phyloP scores from a whole-genome alignment of 768 basidiomycete genomes.

The Coprinellus micaceus region DNA sequence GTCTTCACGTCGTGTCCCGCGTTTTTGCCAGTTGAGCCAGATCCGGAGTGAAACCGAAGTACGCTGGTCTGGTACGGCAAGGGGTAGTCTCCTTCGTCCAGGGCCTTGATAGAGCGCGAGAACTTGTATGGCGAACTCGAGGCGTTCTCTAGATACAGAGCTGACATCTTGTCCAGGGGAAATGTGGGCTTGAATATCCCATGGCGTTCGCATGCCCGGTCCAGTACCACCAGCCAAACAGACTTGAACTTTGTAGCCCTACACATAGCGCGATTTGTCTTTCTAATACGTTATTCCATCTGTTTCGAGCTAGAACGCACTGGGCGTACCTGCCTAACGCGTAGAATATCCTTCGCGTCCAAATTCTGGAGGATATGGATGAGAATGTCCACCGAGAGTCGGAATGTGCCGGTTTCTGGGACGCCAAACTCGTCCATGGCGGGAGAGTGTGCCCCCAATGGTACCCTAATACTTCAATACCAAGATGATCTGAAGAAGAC shows the following conservation, averaged over 20 bases:
- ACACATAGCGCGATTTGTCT: neutral
- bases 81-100: neutral
- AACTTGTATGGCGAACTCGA: neutral
- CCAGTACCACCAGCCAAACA: neutral
- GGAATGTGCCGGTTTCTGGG: neutral
- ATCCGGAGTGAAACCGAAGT: neutral
- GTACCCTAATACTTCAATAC: too few species aligned
- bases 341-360: neutral
- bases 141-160: slow-evolving; percentile 1
- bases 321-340: neutral
- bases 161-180: slow-evolving; percentile 3
- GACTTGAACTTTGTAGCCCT: neutral
- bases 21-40: neutral
- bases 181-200: slow-evolving; percentile 5
- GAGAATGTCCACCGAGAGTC: neutral
- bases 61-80: neutral
- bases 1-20: neutral
- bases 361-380: neutral
- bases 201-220: neutral
- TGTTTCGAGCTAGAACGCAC: neutral
- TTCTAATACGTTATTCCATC: neutral
- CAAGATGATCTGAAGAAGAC: too few species aligned
- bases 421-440: too few species aligned
- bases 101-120: neutral
- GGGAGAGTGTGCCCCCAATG: too few species aligned